Evolutionary conservation across 148 eudicot species (phyloP).

Genomic region (Diospyros kaki): DNA sequence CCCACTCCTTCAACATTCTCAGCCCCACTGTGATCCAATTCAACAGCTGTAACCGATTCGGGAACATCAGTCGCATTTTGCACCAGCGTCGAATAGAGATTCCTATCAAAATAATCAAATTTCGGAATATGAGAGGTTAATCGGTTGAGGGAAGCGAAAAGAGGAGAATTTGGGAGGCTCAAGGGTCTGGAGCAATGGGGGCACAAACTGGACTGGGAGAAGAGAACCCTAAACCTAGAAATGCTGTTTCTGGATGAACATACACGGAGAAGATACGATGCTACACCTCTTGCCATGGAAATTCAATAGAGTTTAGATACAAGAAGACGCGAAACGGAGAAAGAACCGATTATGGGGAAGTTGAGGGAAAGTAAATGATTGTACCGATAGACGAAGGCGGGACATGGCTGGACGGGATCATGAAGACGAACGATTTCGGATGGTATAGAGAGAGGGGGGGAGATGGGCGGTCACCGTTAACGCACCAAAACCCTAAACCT

Average conservation of each 20-base stretch:
- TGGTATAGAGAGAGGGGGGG: neutral
- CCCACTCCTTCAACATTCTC: neutral
- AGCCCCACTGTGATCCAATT: neutral
- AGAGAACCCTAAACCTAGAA: slow-evolving; percentile 15
- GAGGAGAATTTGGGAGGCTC: neutral
- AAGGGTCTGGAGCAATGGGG: neutral
- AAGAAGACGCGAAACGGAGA: neutral
- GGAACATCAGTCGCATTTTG: slow-evolving; percentile 14
- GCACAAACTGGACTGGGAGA: slow-evolving; percentile 13
- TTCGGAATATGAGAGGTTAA: neutral
- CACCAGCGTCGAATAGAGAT: slow-evolving; percentile 15
- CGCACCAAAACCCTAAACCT: slow-evolving; percentile 21
- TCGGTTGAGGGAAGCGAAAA: neutral
- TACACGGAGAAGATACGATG: slow-evolving; percentile 19
- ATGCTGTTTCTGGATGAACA: slow-evolving; percentile 21
- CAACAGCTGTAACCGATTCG: neutral
- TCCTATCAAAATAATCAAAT: slow-evolving; percentile 2
- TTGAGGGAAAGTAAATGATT: neutral
- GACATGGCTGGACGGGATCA: neutral
- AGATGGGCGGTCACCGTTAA: neutral
- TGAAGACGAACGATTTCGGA: neutral
- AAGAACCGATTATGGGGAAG: neutral
- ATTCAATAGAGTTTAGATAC: neutral
- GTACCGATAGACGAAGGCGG: neutral
- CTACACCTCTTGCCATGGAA: slow-evolving; percentile 34